Evolutionary conservation across 495 filamentous ascomycete species (phyloP).

Genomic region (Durotheca rogersii): DNA sequence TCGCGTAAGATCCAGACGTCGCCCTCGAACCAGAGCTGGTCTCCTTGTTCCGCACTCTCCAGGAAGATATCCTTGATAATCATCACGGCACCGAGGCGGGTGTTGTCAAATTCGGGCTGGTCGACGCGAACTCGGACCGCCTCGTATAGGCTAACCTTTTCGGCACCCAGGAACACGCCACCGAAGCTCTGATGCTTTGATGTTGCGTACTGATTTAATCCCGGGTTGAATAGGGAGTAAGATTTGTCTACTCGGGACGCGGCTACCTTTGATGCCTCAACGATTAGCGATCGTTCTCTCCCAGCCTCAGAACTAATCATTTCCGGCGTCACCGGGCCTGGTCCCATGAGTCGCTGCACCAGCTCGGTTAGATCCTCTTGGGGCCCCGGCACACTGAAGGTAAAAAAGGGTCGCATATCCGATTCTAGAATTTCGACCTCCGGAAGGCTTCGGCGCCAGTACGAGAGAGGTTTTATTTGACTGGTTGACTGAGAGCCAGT

Average conservation of each 20-base stretch:
- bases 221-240: slow-evolving; percentile 43
- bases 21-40: slow-evolving; percentile 13
- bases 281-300: slow-evolving; percentile 34
- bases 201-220: slow-evolving; percentile 1
- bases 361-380: too few relatives aligned
- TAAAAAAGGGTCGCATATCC: slow-evolving; percentile 50
- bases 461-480: slow-evolving; percentile 24
- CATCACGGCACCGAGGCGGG: slow-evolving; percentile 35
- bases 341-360: too few relatives aligned
- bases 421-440: slow-evolving; percentile 32
- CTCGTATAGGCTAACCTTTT: slow-evolving; percentile 44
- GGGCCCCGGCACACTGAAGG: slow-evolving; percentile 44
- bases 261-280: slow-evolving; percentile 50
- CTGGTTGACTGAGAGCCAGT: slow-evolving; percentile 9
- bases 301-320: too few relatives aligned
- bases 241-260: slow-evolving; percentile 44
- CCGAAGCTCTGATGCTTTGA: slow-evolving; percentile 22
- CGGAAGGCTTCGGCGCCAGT: slow-evolving; percentile 13
- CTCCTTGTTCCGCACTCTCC: slow-evolving; percentile 17
- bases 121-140: slow-evolving; percentile 38
- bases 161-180: slow-evolving; percentile 48
- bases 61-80: slow-evolving; percentile 30
- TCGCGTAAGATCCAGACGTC: slow-evolving; percentile 33
- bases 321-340: too few relatives aligned
- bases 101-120: too few relatives aligned